Evolutionary conservation across 75 land plant genomes (phyloP).

Genomic region (Sequoiadendron giganteum): DNA sequence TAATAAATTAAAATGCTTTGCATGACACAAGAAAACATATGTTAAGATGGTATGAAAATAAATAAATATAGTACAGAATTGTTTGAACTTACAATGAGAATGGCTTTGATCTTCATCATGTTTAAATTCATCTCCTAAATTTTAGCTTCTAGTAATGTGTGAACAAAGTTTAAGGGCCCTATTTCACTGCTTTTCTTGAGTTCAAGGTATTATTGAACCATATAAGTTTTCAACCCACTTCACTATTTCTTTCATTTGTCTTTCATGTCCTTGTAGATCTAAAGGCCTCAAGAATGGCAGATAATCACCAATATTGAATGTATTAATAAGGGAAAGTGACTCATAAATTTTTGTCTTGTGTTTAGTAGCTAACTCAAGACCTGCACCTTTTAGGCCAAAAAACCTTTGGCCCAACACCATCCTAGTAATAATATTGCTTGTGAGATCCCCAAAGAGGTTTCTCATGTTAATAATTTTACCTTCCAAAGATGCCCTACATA

Average conservation of each 20-base stretch:
- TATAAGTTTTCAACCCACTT: conserved; percentile 12
- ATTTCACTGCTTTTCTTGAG: not conserved
- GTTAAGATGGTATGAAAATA: not conserved
- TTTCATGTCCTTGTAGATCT: conserved; percentile 34
- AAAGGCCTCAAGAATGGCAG: conserved; percentile 38
- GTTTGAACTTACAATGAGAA: not conserved
- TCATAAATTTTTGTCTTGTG: conserved; percentile 23
- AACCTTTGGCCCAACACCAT: conserved; percentile 31
- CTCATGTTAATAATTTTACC: conserved; percentile 15
- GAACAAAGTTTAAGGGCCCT: not conserved
- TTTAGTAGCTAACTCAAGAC: conserved; percentile 7
- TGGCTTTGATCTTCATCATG: not conserved
- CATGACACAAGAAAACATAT: not conserved
- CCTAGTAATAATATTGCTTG: conserved; percentile 25
- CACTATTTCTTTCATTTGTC: conserved; percentile 12
- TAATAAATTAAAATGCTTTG: not conserved
- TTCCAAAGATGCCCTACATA: not conserved
- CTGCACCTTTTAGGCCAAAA: conserved; percentile 20
- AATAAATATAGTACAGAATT: not conserved
- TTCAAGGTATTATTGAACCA: not conserved
- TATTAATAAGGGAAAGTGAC: conserved; percentile 29
- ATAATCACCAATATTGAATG: conserved; percentile 37
- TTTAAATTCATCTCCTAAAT: not conserved
- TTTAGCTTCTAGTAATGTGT: not conserved
- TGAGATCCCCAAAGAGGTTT: conserved; percentile 23